Base-by-base conservation (phyloP, 345 rosid genomes). In the Euphorbia tirucalli region DNA sequence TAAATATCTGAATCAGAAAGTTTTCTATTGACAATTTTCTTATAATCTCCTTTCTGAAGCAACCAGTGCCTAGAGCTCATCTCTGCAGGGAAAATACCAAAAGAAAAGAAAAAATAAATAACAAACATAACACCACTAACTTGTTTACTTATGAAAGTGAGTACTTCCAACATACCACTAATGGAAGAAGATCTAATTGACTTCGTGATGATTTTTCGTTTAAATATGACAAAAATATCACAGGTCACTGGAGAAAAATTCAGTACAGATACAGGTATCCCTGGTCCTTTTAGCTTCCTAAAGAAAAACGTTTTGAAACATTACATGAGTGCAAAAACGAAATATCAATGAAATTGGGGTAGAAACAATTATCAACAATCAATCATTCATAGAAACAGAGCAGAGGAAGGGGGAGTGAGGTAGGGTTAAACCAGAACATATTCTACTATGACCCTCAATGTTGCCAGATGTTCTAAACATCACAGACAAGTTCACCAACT, bases 221-320 rank as follows among this genome's bases (percentile, higher is more conserved):
- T 84, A 71, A 77, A 85, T 65, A 91, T 83, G 69, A 93, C 83
- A 72, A 80, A 82, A 32, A 88, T 55, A 60, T 84, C 79, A 63
- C 90, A 89, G 35, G 81, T 50, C 25, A 72, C 78, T 48, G 93
- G 88, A 69, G 92, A 83, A 78, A 55, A 72, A 70, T 74, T 85
- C 39, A 84, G 68, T 57, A 91, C 86, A 35, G 76, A 81, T 63
- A 71, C 75, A 31, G 96, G 91, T 70, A 85, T 75, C 49, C 85
- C 85, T 52, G 81, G 84, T 71, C 85, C 90, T 75, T 71, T 88
- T 56, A 77, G 58, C 78, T 74, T 88, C 88, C 94, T 87, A 73
- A 10, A 37, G 48, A 65, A 44, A 75, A 31, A 48, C 25, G 65
- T 39, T 35, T 37, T 30, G 67, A 35, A 68, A 55, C 35, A 75